These are phyloP conservation scores for Fusarium sp. DNA, from an alignment of 2,329 filamentous ascomycete species.

Conservation along the genomic window DNA sequence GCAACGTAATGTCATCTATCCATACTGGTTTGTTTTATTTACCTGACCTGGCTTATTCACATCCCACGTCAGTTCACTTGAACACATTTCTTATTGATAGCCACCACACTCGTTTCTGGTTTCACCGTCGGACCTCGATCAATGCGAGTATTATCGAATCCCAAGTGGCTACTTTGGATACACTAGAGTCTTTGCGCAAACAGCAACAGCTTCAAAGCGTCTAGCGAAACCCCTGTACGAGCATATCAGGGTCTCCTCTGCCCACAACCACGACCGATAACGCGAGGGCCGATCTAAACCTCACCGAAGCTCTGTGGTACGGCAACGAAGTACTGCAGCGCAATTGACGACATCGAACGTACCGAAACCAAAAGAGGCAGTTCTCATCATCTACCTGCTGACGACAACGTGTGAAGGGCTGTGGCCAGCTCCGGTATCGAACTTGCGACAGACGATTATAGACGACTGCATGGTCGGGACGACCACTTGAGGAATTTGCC, in stretches of 20 bases:
- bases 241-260: slow-evolving; percentile 23
- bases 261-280: slow-evolving; percentile 9
- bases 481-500: slow-evolving; percentile 50
- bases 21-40: slow-evolving; percentile 28
- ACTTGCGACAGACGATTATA: slow-evolving; percentile 22
- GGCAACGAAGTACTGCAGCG: slow-evolving; percentile 14
- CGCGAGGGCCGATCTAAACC: not conserved
- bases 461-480: slow-evolving; percentile 34
- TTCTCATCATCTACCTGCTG: slow-evolving; percentile 19
- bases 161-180: slow-evolving; percentile 9
- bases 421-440: slow-evolving; percentile 13
- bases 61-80: slow-evolving; percentile 9
- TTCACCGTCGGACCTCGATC: slow-evolving; percentile 4
- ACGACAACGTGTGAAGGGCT: slow-evolving; percentile 16
- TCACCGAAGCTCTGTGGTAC: not conserved
- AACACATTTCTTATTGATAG: slow-evolving; percentile 25
- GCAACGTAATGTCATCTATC: slow-evolving; percentile 41
- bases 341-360: slow-evolving; percentile 10
- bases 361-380: slow-evolving; percentile 2
- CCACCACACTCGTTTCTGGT: slow-evolving; percentile 29
- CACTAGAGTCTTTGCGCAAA: slow-evolving; percentile 29
- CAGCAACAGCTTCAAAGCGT: slow-evolving; percentile 27
- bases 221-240: slow-evolving; percentile 35
- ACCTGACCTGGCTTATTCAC: slow-evolving; percentile 17
- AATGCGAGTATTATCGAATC: slow-evolving; percentile 16